Evolutionary conservation across 306 rosid species (phyloP).

Genomic region (Trifolium dubium): DNA sequence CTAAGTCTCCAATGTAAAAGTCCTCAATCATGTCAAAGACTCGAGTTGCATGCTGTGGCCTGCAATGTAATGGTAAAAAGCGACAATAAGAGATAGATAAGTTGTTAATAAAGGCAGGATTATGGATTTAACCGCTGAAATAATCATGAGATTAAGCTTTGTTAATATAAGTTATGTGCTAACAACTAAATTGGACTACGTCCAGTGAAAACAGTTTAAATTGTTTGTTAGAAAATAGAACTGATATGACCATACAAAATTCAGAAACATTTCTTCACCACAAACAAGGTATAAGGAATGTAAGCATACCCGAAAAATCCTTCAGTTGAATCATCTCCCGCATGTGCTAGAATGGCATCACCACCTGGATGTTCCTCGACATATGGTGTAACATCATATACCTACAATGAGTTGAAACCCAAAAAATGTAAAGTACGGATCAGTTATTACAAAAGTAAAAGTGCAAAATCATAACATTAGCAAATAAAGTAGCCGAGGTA

Average conservation of each 20-base stretch:
- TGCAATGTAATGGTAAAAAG: conserved; percentile 45
- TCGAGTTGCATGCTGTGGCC: conserved; percentile 95
- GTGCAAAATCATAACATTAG: conserved; percentile 23
- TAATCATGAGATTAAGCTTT: conserved; percentile 1
- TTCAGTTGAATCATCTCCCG: conserved; percentile 89
- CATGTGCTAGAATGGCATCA: conserved; percentile 89
- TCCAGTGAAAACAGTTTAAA: neutral
- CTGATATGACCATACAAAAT: neutral
- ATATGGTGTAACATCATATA: conserved; percentile 85
- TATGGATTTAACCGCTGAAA: conserved; percentile 4
- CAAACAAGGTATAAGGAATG: conserved; percentile 26
- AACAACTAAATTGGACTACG: neutral
- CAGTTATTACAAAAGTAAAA: neutral
- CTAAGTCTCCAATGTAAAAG: conserved; percentile 76
- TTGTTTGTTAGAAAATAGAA: neutral
- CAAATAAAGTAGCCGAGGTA: conserved; percentile 31
- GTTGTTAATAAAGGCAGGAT: neutral
- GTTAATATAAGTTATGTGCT: neutral
- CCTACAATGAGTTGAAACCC: conserved; percentile 51
- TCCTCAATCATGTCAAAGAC: conserved; percentile 92
- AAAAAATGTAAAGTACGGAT: conserved; percentile 9
- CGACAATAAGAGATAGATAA: neutral
- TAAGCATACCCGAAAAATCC: conserved; percentile 75
- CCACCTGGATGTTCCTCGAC: conserved; percentile 99
- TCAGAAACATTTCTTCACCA: neutral